phyloP scores from a whole-genome alignment of 345 rosid species.

The Eucalyptus caleyi region DNA sequence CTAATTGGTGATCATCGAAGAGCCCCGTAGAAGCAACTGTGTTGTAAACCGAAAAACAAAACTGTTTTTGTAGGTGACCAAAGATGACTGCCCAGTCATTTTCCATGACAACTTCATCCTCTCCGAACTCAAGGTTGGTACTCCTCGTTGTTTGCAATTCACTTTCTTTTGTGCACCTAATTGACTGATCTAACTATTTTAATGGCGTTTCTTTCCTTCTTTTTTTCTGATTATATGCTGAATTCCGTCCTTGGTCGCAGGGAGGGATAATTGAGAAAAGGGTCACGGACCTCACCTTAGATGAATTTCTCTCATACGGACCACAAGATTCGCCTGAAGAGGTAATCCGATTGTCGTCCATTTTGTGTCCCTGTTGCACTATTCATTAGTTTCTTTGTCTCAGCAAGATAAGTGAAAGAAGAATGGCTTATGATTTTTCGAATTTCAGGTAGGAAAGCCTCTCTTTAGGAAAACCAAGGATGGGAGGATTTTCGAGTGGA shows the following conservation, averaged over 20 bases:
- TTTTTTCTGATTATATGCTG: background rate
- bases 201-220: background rate
- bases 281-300: slow-evolving; percentile 49
- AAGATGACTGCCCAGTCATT: slow-evolving; percentile 86
- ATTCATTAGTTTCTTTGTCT: too few species aligned
- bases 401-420: background rate
- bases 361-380: background rate
- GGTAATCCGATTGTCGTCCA: background rate
- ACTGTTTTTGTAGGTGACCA: slow-evolving; percentile 75
- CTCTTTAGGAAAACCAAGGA: slow-evolving; percentile 68
- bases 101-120: slow-evolving; percentile 81
- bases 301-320: slow-evolving; percentile 69
- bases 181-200: background rate
- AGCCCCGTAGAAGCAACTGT: background rate
- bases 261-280: slow-evolving; percentile 65
- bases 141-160: background rate
- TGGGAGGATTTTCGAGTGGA: slow-evolving; percentile 60
- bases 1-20: background rate
- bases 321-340: slow-evolving; percentile 39
- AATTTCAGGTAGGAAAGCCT: slow-evolving; percentile 21
- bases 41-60: background rate
- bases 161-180: background rate
- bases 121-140: slow-evolving; percentile 52
- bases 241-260: slow-evolving; percentile 11
- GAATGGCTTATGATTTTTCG: background rate